A percentile compares a stretch with the other conserved stretches of the same genome.
Evolutionary conservation across 73 alveolate species (phyloP).

Genomic region (Blepharisma stoltei): DNA sequence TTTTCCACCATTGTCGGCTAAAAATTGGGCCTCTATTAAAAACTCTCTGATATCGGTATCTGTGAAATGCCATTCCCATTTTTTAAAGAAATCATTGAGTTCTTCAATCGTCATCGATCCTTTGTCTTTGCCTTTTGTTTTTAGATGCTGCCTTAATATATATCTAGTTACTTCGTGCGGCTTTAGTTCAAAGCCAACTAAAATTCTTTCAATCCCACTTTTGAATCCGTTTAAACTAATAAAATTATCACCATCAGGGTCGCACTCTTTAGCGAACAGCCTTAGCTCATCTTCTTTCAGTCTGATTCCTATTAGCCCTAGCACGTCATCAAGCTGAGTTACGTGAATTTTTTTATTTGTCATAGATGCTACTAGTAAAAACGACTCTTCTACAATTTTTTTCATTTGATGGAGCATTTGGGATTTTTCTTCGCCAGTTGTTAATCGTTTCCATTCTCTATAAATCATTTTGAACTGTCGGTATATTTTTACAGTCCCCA

Average conservation of each 20-base stretch:
- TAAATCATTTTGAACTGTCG: slow-evolving; percentile 12
- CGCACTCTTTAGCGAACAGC: slow-evolving; percentile 13
- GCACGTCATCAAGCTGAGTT: neutral
- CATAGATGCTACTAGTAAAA: neutral
- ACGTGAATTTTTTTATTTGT: neutral
- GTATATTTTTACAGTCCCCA: neutral
- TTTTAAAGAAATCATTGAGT: neutral
- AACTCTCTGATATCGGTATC: slow-evolving; percentile 4
- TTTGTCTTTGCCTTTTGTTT: neutral
- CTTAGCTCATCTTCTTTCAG: slow-evolving; percentile 9
- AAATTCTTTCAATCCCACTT: neutral
- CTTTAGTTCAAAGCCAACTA: neutral
- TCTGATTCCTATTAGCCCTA: neutral
- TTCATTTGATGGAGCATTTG: neutral
- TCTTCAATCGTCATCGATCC: neutral
- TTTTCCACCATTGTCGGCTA: slow-evolving; percentile 4
- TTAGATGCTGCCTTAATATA: neutral
- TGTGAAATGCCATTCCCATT: slow-evolving; percentile 10
- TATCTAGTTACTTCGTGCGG: neutral
- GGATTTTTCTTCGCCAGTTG: neutral
- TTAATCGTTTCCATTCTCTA: neutral
- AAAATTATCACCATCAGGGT: slow-evolving; percentile 1
- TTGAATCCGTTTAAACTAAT: neutral
- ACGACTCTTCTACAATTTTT: neutral
- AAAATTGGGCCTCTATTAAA: neutral